phyloP scores from a whole-genome alignment of 192 early-diverging fungal species.

The Gaertneriomyces sp. region DNA sequence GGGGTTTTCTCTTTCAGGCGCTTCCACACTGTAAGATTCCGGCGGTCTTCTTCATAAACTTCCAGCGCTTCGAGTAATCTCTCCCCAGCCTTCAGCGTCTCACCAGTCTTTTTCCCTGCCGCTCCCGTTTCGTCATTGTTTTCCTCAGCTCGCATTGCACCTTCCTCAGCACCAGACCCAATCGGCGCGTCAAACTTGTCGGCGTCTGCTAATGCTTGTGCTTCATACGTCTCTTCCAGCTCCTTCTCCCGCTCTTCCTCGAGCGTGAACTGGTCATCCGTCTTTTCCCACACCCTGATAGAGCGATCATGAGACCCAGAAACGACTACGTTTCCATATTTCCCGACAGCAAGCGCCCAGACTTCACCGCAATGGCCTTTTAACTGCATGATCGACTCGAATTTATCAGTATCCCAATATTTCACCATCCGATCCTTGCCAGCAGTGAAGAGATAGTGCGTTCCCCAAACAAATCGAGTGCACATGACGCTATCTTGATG shows the following conservation, averaged over 20 bases:
- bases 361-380: constrained; percentile 92
- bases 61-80: constrained; percentile 89
- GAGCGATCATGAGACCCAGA: constrained; percentile 91
- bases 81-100: constrained; percentile 96
- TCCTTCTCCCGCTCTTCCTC: constrained; percentile 96
- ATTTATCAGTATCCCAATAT: constrained; percentile 97
- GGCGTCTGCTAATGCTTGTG: constrained; percentile 48
- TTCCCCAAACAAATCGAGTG: constrained; percentile 86
- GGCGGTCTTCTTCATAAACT: constrained; percentile 78
- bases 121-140: constrained; percentile 31
- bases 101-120: constrained; percentile 86
- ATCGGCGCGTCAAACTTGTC: constrained; percentile 37
- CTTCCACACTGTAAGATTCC: constrained; percentile 28
- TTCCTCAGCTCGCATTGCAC: constrained; percentile 13
- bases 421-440: constrained; percentile 87
- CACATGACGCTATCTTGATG: constrained; percentile 91
- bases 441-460: constrained; percentile 92
- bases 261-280: constrained; percentile 92
- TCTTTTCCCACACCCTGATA: constrained; percentile 92
- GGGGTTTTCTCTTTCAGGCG: constrained; percentile 9
- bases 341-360: constrained; percentile 87
- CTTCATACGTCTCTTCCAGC: constrained; percentile 86
- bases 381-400: constrained; percentile 91
- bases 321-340: constrained; percentile 83
- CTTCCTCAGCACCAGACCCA: constrained; percentile 41